Base-by-base conservation (phyloP, 2,329 filamentous ascomycete genomes). In the Alternaria postmessia region DNA sequence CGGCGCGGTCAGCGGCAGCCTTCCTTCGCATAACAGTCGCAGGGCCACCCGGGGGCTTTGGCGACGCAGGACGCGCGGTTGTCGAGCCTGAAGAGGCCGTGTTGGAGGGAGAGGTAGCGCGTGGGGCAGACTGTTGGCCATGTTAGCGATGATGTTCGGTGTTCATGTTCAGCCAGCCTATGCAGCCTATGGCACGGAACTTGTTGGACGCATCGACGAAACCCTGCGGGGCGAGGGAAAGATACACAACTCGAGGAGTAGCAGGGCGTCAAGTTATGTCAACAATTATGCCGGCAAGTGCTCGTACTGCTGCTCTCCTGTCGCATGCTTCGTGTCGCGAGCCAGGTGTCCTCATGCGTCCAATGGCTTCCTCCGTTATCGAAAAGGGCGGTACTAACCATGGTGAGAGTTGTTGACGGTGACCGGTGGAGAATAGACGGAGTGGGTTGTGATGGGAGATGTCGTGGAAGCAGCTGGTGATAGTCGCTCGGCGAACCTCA, bases 1-100 rank as follows among this genome's bases (percentile, higher is more conserved):
- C 95, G 82, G 97, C 97, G 84, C 97, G 92, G 80, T 98, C 95
- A 74, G 94, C 94, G 30, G 95, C 95, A 43, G 95, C 94, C 79
- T 95, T 93, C 80, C 95, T 90, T 81, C 95, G 90, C 83, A 99
- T 96, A 64, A 93, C 94, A 70, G 94, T 96, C 79, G 95, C 93
- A 75, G 95, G 93, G 72, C 95, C 95, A 68, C 95, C 95, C 26
- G 95, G 95, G 65, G 93, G 91, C 74, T 92, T 89, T 63, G 94
- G 94, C 51, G 94, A 97, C 30, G 92, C 90, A 57, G 92, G 89
- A 67, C 94, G 92, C 75, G 87, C 89, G 76, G 89, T 87, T 77
- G 87, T 88, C 62, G 89, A 86, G 81, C 91, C 92, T 60, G 87
- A 87, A 84, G 69, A 66, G 59, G 71, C 73, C 64, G 72, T 69